Evolutionary conservation across 371 early-diverging fungal species (phyloP), one percentile per base, ranked within the genome.

Genomic region (Apophysomyces sp.): DNA sequence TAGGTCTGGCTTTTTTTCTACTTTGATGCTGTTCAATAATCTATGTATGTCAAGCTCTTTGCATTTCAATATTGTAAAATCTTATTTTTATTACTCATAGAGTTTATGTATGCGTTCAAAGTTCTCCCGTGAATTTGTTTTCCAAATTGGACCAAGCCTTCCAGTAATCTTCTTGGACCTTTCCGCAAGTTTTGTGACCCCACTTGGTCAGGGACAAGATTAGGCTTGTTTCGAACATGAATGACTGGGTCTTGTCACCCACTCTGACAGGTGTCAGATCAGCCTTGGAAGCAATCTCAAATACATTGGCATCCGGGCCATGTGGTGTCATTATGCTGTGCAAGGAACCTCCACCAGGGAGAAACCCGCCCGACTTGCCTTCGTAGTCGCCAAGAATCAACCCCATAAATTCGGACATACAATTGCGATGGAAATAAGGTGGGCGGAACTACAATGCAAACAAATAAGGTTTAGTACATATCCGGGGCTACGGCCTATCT

Each of bases 371-470:
- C 40, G 89, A 80, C 72, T 97, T 98, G 62, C 94, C 98, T 74
- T 98, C 98, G 71, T 98, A 97, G 13, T 83, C 82, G 55, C 97
- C 98, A 21, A 74, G 68, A 61, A 97, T 96, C 55, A 96, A 77
- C 5, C 98, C 98, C 97, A 98, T 97, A 74, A 96, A 98, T 81
- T 98, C 98, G 60, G 92, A 84, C 92, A 91, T 91, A 72, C 92
- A 92, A 79, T 97, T 97, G 53, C 97, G 92, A 73, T 97, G 97
- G 81, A 90, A 97, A 74, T 93, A 97, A 37, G 97, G 97, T 34
- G 98, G 98, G 16, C 98, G 87, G 86, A 92, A 93, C 84, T 86
- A 69, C 34, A 21, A 27, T 2, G 18, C 26, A 2, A 56, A 56
- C 13, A 27, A 31, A 39, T 26, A 26, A 21, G 32, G 30, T 5